These are phyloP conservation scores for Aspergillus nomiae DNA, from an alignment of 2,329 filamentous ascomycete genomes.

Conservation along the genomic window DNA sequence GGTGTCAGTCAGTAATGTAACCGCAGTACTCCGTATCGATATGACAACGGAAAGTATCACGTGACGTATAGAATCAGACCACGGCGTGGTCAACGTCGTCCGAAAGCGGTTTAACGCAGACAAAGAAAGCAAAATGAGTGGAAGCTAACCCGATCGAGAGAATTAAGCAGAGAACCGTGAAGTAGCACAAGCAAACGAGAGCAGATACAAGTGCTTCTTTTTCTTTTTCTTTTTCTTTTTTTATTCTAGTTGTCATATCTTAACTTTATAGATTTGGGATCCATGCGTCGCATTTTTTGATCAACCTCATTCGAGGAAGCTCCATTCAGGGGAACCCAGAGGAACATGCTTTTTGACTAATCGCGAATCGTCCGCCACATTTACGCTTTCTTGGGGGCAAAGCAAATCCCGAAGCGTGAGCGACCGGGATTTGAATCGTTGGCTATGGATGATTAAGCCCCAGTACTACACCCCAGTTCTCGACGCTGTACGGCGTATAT, in stretches of 20 bases:
- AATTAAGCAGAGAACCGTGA: background rate
- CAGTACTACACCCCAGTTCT: constrained; percentile 17
- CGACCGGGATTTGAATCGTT: constrained; percentile 37
- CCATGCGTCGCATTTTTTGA: background rate
- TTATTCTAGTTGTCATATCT: background rate
- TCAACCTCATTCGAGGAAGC: background rate
- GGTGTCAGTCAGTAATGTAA: too few relatives aligned
- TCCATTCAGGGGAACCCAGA: background rate
- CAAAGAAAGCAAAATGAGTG: background rate
- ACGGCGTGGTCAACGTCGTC: background rate
- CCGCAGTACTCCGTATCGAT: too few relatives aligned
- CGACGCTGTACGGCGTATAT: constrained; percentile 13
- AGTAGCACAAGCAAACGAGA: background rate
- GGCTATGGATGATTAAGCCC: constrained; percentile 33
- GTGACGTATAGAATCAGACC: background rate
- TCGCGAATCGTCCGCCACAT: constrained; percentile 18
- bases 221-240: background rate
- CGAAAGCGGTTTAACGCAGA: constrained; percentile 2
- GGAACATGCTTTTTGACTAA: constrained; percentile 14
- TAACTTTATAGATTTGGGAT: background rate
- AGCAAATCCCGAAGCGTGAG: constrained; percentile 37
- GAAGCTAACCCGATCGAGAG: background rate
- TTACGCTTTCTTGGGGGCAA: constrained; percentile 10
- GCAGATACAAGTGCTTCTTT: background rate
- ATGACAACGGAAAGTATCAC: background rate